phyloP scores from a whole-genome alignment of 2,329 filamentous ascomycete species.

The Orbilia brochopaga region DNA sequence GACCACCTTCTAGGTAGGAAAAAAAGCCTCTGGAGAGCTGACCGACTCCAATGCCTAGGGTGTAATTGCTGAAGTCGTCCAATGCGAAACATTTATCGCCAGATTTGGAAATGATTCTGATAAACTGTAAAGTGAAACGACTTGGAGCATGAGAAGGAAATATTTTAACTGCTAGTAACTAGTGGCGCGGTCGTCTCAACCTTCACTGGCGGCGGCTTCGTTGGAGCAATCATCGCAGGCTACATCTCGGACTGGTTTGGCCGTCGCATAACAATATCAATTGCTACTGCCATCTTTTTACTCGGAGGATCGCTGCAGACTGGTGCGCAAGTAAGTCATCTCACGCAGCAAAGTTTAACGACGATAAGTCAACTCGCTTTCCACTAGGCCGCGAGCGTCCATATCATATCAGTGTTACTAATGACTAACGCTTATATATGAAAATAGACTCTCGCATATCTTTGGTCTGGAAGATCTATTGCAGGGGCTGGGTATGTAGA shows the following conservation, averaged over 20 bases:
- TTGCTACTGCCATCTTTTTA: conserved; percentile 74
- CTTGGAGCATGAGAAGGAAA: not conserved
- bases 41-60: conserved; percentile 30
- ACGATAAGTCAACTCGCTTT: too few species aligned
- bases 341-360: too few species aligned
- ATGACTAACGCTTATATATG: too few species aligned
- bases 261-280: conserved; percentile 72
- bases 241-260: conserved; percentile 69
- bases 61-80: conserved; percentile 59
- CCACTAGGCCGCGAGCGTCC: too few species aligned
- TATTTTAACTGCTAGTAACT: not conserved
- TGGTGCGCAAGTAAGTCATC: conserved; percentile 61
- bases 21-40: too few species aligned
- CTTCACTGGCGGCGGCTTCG: conserved; percentile 77
- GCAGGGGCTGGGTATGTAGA: conserved; percentile 70
- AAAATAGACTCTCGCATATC: conserved; percentile 61
- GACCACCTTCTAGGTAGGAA: too few species aligned
- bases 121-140: conserved; percentile 22
- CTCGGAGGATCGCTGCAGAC: conserved; percentile 77
- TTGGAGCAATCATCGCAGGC: conserved; percentile 71
- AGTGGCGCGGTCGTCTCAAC: conserved; percentile 76
- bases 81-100: conserved; percentile 60
- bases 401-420: too few species aligned
- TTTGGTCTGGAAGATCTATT: conserved; percentile 73
- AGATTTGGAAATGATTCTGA: conserved; percentile 57